phyloP scores from a whole-genome alignment of 805 yeast species.

The Saccharomyces mikatae region DNA sequence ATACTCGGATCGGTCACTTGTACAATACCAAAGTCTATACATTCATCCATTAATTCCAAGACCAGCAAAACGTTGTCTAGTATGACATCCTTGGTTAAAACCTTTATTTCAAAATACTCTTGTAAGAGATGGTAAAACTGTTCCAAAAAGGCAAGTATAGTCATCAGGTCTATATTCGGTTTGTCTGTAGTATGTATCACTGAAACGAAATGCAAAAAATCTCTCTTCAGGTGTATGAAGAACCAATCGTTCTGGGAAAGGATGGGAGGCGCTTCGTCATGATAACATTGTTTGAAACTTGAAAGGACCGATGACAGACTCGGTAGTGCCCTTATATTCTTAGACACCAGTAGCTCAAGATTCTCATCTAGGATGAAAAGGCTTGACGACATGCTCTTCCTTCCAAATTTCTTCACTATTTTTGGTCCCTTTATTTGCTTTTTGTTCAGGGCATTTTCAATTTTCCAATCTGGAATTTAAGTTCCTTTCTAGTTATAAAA shows the following conservation, averaged over 20 bases:
- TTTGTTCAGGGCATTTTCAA: background rate
- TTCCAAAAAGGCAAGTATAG: constrained; percentile 19
- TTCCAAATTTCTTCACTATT: background rate
- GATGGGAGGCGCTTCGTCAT: constrained; percentile 13
- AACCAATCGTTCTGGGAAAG: constrained; percentile 10
- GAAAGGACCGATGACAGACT: constrained; percentile 14
- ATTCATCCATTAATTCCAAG: constrained; percentile 80
- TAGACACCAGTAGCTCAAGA: constrained; percentile 22
- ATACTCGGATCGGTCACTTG: constrained; percentile 77
- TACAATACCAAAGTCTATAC: constrained; percentile 81
- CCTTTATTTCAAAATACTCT: constrained; percentile 18
- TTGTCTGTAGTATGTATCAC: constrained; percentile 11
- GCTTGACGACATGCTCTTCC: constrained; percentile 21
- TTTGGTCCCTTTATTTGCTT: background rate
- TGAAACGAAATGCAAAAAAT: constrained; percentile 19
- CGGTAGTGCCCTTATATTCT: constrained; percentile 21
- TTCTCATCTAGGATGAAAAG: constrained; percentile 25
- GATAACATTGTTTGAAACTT: constrained; percentile 15
- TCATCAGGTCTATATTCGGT: constrained; percentile 10
- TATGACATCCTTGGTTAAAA: constrained; percentile 49
- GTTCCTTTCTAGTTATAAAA: background rate
- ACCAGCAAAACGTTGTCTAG: constrained; percentile 66
- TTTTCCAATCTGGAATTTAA: background rate
- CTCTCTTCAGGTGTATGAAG: constrained; percentile 21
- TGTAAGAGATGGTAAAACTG: constrained; percentile 21